Conservation (phyloP, 2,329 filamentous ascomycete genomes). For the Knufia fluminis region DNA sequence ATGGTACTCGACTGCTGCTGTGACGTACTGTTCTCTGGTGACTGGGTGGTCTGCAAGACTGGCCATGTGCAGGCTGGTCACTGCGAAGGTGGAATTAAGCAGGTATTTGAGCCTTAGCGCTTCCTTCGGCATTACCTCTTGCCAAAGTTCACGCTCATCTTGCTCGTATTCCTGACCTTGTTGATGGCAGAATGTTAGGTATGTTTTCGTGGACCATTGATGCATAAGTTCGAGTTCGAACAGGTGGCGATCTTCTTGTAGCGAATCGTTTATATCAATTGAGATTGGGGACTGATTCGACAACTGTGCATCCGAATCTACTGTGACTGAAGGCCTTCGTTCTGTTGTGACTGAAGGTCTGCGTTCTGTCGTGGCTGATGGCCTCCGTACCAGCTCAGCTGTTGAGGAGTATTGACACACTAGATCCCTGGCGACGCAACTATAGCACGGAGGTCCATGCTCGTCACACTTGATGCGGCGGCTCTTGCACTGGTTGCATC, state of each 20-base stretch:
- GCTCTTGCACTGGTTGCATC: no score
- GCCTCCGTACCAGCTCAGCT: not conserved
- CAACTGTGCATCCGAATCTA: no score
- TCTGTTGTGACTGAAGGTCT: no score
- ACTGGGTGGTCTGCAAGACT: not conserved
- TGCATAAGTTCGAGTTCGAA: conserved; percentile 1
- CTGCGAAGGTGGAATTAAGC: not conserved
- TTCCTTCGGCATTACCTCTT: not conserved
- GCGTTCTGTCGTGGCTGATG: not conserved
- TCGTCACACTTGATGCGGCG: not conserved
- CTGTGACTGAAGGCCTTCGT: no score
- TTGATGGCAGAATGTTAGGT: not conserved
- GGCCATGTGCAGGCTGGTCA: not conserved
- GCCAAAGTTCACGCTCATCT: not conserved
- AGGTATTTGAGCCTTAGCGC: not conserved
- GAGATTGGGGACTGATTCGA: not conserved
- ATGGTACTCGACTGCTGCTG: not conserved
- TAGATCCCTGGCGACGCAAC: not conserved
- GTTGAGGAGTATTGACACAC: not conserved
- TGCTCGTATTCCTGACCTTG: not conserved
- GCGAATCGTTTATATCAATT: not conserved
- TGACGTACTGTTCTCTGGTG: not conserved
- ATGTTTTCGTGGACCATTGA: not conserved
- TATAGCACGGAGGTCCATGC: not conserved
- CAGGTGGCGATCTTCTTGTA: not conserved